Conservation (phyloP, 345 rosid genomes). For the Brassica napus region DNA sequence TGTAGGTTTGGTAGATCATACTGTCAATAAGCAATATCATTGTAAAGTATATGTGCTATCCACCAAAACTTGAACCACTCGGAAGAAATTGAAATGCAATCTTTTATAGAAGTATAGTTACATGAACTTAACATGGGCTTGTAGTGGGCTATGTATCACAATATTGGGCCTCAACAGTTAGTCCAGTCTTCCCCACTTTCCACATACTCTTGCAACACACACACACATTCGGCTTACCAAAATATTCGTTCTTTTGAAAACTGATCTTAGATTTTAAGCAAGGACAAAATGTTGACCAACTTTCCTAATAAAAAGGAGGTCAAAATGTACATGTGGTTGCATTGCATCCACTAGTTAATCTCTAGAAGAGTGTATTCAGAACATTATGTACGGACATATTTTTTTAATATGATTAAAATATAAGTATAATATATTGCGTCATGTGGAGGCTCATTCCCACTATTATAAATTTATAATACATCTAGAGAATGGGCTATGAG, state of each 20-base stretch:
- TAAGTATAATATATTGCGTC: background rate
- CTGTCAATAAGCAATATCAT: background rate
- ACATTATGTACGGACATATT: constrained; percentile 5
- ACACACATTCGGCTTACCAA: background rate
- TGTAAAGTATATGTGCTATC: background rate
- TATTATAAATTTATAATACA: background rate
- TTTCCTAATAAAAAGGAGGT: background rate
- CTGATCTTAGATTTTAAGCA: background rate
- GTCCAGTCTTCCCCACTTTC: background rate
- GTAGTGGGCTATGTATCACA: background rate
- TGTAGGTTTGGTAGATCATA: constrained; percentile 33
- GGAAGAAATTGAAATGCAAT: background rate
- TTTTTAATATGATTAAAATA: background rate
- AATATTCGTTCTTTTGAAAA: too few species aligned
- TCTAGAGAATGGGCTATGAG: constrained; percentile 4
- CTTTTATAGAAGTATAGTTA: background rate
- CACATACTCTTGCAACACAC: background rate
- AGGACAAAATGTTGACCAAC: background rate
- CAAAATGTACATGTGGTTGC: background rate
- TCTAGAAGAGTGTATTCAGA: constrained; percentile 34
- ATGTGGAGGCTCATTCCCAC: constrained; percentile 18
- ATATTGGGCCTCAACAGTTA: background rate
- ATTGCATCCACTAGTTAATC: background rate
- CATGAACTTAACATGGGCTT: background rate
- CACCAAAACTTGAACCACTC: background rate